Base-by-base conservation (phyloP, 2,329 filamentous ascomycete genomes). In the Monosporascus cannonballus region DNA sequence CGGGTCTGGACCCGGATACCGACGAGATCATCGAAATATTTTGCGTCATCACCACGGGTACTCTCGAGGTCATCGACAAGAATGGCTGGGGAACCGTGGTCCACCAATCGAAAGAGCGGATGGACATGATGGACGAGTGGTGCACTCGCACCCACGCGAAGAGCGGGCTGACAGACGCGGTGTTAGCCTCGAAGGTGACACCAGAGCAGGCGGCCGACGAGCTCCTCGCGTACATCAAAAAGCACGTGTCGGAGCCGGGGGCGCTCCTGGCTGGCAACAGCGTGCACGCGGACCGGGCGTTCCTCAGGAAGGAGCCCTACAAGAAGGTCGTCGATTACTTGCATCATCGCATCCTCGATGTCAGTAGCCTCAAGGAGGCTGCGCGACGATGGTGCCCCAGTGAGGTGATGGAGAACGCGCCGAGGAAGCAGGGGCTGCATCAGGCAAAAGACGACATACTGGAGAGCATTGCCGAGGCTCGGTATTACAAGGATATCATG, bases 391-490 rank as follows among this genome's bases (percentile, higher is more conserved):
- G 94, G 93, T 85, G 84, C 44, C 77, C 78, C 1, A 68, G 75
- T n/a, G 76, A 81, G 7, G 68, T 89, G 8, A 65, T 88, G 56
- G 73, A 75, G 51, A 74, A 76, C 45, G 84, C 81, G 27, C 92
- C 93, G 14, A 70, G 66, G 56, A 97, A 97, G 76, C 81, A 80
- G 66, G 83, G 81, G 38, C 74, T 85, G 49, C 94, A 99, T 73
- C 83, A 93, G 70, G 94, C 94, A 0, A 84, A 81, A 62, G 84
- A 90, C 51, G 94, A 99, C 70, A 96, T 99, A 53, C 70, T 96
- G 55, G 94, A 99, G 75, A 97, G 93, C 71, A 96, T 99, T 57
- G 86, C 81, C 52, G 94, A 99, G 75, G 93, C 93, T 51, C 83
- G 76, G 63, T 96, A 88, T 67, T 97, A 96, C 70, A 83, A 82